These are phyloP conservation scores for Tephrocybe sp. DNA, from an alignment of 768 basidiomycete genomes.

Conservation along the genomic window DNA sequence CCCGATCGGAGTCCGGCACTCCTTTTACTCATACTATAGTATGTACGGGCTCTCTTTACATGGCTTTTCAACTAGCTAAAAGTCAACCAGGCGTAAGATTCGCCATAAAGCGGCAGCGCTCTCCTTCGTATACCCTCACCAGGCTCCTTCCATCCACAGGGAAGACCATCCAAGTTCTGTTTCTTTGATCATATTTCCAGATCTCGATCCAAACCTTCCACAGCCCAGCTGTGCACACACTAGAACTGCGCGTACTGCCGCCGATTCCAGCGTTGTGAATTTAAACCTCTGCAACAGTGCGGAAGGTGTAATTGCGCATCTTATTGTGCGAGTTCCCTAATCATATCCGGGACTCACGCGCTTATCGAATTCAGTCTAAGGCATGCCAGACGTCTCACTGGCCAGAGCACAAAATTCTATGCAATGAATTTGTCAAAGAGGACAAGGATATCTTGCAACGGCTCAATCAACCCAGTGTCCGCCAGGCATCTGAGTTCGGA, in stretches of 20 bases:
- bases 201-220: slow-evolving; percentile 4
- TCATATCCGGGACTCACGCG: background rate
- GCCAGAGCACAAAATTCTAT: background rate
- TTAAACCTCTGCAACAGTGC: background rate
- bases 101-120: no score
- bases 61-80: no score
- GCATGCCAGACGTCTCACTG: slow-evolving; percentile 3
- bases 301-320: background rate
- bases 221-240: background rate
- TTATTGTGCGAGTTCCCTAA: background rate
- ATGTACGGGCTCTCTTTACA: no score
- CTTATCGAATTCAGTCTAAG: background rate
- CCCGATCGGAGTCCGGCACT: no score
- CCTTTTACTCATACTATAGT: no score
- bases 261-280: slow-evolving; percentile 3
- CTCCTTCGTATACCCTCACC: no score
- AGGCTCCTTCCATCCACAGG: no score
- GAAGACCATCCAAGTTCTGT: no score
- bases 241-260: slow-evolving; percentile 5
- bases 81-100: no score
- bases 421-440: background rate
- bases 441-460: background rate
- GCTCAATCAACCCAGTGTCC: background rate
- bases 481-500: slow-evolving; percentile 1
- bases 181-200: background rate